These are phyloP conservation scores for Leptodontidium sp. DNA, from an alignment of 2,329 filamentous ascomycete species.

Conservation along the genomic window DNA sequence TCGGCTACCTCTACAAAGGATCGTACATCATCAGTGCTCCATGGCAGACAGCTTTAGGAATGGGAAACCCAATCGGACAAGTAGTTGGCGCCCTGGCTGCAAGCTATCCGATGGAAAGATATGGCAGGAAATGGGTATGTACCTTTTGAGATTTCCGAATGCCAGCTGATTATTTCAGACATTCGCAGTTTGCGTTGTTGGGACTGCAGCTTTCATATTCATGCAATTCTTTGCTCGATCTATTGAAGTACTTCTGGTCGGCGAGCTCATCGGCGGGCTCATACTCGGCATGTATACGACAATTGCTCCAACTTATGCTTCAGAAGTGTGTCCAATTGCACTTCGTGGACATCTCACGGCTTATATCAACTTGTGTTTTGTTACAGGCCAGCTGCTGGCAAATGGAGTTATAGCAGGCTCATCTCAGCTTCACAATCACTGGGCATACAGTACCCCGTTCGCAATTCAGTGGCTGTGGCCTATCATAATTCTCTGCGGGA, in stretches of 20 bases:
- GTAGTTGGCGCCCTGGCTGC: constrained; percentile 55
- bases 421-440: constrained; percentile 32
- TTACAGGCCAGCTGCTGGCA: constrained; percentile 56
- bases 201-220: constrained; percentile 30
- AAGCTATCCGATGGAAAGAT: constrained; percentile 47
- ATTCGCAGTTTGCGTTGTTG: constrained; percentile 27
- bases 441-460: constrained; percentile 43
- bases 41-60: constrained; percentile 49
- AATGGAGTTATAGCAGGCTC: constrained; percentile 54
- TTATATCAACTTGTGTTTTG: constrained; percentile 62
- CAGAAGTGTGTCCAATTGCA: constrained; percentile 60
- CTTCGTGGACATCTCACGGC: constrained; percentile 59
- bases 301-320: constrained; percentile 47
- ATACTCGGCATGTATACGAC: not conserved
- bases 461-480: constrained; percentile 64
- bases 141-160: not conserved
- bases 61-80: constrained; percentile 38
- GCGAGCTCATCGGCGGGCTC: constrained; percentile 48
- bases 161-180: constrained; percentile 12
- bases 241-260: constrained; percentile 28
- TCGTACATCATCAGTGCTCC: constrained; percentile 54
- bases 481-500: constrained; percentile 53
- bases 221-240: constrained; percentile 34
- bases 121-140: constrained; percentile 30
- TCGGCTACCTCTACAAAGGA: constrained; percentile 47